Conservation (phyloP, 1,139 yeast species). For the Suhomyces maxii region DNA sequence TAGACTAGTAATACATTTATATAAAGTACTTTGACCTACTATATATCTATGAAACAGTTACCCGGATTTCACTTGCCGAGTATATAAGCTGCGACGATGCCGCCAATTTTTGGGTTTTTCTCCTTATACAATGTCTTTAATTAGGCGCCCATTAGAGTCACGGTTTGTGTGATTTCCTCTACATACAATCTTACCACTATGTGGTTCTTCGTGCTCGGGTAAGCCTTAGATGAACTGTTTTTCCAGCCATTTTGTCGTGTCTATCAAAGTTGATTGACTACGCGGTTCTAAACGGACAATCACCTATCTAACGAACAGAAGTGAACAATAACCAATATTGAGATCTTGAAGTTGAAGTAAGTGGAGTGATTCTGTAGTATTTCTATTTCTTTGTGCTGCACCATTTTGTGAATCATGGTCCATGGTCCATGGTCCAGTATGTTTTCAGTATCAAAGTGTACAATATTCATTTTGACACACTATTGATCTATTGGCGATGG, state of each 20-base stretch:
- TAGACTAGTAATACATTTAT: not conserved
- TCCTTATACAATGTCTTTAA: constrained; percentile 69
- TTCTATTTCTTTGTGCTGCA: too few species aligned
- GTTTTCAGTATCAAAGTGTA: too few species aligned
- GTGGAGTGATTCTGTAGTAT: too few species aligned
- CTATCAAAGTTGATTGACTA: constrained; percentile 45
- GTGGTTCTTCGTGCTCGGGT: constrained; percentile 86
- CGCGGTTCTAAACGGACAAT: constrained; percentile 75
- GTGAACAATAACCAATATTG: too few species aligned
- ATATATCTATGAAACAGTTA: constrained; percentile 13
- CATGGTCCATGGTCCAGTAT: too few species aligned
- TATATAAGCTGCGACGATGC: constrained; percentile 1
- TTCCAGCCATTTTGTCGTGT: constrained; percentile 65
- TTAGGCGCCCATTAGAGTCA: constrained; percentile 95
- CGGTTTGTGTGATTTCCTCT: constrained; percentile 58
- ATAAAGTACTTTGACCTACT: not conserved
- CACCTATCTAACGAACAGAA: too few species aligned
- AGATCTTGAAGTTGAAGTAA: too few species aligned
- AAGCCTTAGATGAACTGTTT: constrained; percentile 72
- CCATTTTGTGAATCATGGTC: too few species aligned
- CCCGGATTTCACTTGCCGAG: constrained; percentile 20
- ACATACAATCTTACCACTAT: constrained; percentile 49
- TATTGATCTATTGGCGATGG: not conserved
- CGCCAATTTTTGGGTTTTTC: constrained; percentile 18
- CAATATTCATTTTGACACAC: not conserved